These are phyloP conservation scores for Nannizziopsis barbatae DNA, from an alignment of 2,329 filamentous ascomycete species.

Conservation along the genomic window DNA sequence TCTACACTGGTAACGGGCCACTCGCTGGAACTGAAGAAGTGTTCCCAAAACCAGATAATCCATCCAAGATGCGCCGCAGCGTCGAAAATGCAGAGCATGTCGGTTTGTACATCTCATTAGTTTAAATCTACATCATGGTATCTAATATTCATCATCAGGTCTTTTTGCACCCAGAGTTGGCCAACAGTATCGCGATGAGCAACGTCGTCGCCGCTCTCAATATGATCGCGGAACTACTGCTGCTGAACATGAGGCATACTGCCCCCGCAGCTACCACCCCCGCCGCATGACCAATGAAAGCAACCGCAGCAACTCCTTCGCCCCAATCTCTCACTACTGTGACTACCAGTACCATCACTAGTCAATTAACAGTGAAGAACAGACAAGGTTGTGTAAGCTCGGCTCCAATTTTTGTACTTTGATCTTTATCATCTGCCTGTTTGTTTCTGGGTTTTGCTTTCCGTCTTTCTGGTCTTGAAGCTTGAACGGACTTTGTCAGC, in stretches of 20 bases:
- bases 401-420: not conserved
- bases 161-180: constrained; percentile 71
- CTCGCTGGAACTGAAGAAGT: constrained; percentile 58
- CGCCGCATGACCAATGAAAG: constrained; percentile 7
- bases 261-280: constrained; percentile 9
- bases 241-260: constrained; percentile 47
- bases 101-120: constrained; percentile 44
- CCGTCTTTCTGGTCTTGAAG: constrained; percentile 9
- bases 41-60: constrained; percentile 72
- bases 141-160: constrained; percentile 36
- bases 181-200: constrained; percentile 61
- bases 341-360: constrained; percentile 2
- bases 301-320: not conserved
- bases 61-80: constrained; percentile 75
- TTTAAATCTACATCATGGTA: constrained; percentile 4
- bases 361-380: not conserved
- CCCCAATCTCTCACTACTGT: not conserved
- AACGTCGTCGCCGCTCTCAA: constrained; percentile 63
- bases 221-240: constrained; percentile 71
- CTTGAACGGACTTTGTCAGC: constrained; percentile 11
- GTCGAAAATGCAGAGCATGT: constrained; percentile 78
- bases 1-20: constrained; percentile 40
- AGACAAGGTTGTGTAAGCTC: not conserved
- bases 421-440: not conserved
- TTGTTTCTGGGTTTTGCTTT: constrained; percentile 2